Base-by-base conservation (phyloP, 2,329 filamentous ascomycete species). In the Ceratocystis harringtonii region DNA sequence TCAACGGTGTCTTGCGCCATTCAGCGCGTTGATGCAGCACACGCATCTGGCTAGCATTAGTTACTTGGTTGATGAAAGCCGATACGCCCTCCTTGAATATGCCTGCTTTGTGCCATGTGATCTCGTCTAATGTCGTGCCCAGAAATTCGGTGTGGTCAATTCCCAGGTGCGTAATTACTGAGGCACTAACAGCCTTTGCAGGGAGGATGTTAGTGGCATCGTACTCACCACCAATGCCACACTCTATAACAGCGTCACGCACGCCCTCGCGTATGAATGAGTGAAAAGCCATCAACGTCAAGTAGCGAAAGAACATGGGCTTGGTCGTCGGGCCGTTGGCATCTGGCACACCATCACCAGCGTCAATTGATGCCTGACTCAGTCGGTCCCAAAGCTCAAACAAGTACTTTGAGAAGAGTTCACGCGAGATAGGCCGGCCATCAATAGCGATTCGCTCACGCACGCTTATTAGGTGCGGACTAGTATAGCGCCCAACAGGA, bases 181-280 rank as follows among this genome's bases (percentile, higher is more conserved):
- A 82, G 1, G 85, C 86, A 5, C 83, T 85, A 0, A 91, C 87
- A 12, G 82, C 80, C 10, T 80, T 78, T 0, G 76, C 65, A 0
- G 79, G 79, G 5, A 99, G 75, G 25, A 97, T 82, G 72, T 97
- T 97, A 8, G 94, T 99, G 32, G 88, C 88, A 72, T 97, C 92
- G 71, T 91, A 91, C 75, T 96, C 90, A 61, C 92, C 94, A 17
- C 94, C 94, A 69, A 97, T 95, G 0, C 94, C 94, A 71, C 90
- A 95, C 76, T 99, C 94, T 43, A 97, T 81, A 8, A 97, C 84
- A 0, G 90, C 92, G 19, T 84, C 84, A 68, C 86, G 80, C 0
- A 96, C 85, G 0, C 87, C 86, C 73, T 94, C 87, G 61, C 80
- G 75, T 30, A 95, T 72, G 70, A 95, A 99, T 1, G 86, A 81